These are phyloP conservation scores for Suhomyces taliae DNA, from an alignment of 1,139 yeast species.

Conservation along the genomic window DNA sequence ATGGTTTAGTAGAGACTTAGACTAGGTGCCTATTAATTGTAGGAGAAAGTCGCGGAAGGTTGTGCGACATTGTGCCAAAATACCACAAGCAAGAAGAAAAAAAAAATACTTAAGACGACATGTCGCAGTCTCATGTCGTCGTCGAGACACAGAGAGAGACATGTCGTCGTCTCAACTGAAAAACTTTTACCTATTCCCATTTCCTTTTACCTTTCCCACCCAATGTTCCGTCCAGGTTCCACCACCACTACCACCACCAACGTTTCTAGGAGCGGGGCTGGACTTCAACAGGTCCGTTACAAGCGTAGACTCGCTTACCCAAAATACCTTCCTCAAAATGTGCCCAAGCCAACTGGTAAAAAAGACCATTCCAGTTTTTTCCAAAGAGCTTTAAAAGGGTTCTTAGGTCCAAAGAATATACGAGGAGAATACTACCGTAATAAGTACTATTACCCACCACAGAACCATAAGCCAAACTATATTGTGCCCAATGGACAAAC, in stretches of 20 bases:
- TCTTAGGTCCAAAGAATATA: constrained; percentile 80
- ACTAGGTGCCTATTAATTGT: too few species aligned
- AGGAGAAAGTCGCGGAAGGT: too few species aligned
- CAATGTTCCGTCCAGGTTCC: constrained; percentile 9
- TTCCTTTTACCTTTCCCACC: neutral
- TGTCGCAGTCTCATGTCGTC: too few species aligned
- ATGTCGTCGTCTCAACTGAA: constrained; percentile 1
- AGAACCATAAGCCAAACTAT: constrained; percentile 72
- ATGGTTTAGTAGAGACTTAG: too few species aligned
- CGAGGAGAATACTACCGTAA: constrained; percentile 81
- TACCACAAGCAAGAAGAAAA: too few species aligned
- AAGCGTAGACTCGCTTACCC: constrained; percentile 25
- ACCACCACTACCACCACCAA: constrained; percentile 1
- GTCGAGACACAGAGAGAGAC: too few species aligned
- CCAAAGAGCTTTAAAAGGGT: constrained; percentile 46
- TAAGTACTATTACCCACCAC: constrained; percentile 73
- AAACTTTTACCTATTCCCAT: constrained; percentile 5
- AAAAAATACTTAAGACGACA: too few species aligned
- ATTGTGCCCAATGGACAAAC: constrained; percentile 60
- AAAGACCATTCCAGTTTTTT: constrained; percentile 29
- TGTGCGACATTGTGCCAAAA: too few species aligned
- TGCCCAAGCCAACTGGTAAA: constrained; percentile 22
- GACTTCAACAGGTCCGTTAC: constrained; percentile 12
- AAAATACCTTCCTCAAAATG: constrained; percentile 20
- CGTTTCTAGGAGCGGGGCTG: constrained; percentile 9